Evolutionary conservation across 1,284 basidiomycete species (phyloP), one percentile per base, ranked within the genome.

Genomic region (Apiotrichum brassicae): DNA sequence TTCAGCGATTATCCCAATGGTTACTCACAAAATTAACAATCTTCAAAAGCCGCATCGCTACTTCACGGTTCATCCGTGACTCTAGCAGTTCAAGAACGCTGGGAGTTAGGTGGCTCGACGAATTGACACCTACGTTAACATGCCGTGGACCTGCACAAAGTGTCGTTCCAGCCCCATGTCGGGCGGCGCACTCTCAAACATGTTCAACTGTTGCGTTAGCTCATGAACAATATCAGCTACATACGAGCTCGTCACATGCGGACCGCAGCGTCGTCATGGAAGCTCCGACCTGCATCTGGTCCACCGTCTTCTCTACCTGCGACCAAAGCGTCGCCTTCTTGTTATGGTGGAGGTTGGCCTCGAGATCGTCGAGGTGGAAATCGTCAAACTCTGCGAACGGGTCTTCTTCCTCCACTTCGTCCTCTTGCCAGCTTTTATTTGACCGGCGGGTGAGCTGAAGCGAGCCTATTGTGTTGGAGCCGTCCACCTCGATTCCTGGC

Each of bases 331-430:
- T 81, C 1, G 94, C 93, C 60, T 87, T 79, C 75, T 93, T 90
- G 75, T 95, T 92, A 36, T 91, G 80, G 54, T 88, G 82, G 7
- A 95, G 76, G 59, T 94, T 93, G 1, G 87, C 81, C 65, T 94
- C 90, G 5, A 94, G 77, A 60, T 90, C 86, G 58, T 89, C 86
- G 3, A 82, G 82, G 56, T 87, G 90, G 25, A 86, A 68, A 34
- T 70, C 87, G 59, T 94, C 89, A 56, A 94, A 90, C 85, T 93
- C 90, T 1, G 92, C 90, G 63, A 97, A 97, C 1, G 92, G 91
- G 76, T 95, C 92, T 50, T 87, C 85, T 41, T 90, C 89, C 53
- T 92, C 88, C 53, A 92, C 89, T 39, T 90, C 88, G 53, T 93
- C 89, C 4, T 82, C 81, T 26, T 86, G 81, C 88, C 88, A 93